phyloP scores from a whole-genome alignment of 306 rosid species.

The Vachellia pachyceras region DNA sequence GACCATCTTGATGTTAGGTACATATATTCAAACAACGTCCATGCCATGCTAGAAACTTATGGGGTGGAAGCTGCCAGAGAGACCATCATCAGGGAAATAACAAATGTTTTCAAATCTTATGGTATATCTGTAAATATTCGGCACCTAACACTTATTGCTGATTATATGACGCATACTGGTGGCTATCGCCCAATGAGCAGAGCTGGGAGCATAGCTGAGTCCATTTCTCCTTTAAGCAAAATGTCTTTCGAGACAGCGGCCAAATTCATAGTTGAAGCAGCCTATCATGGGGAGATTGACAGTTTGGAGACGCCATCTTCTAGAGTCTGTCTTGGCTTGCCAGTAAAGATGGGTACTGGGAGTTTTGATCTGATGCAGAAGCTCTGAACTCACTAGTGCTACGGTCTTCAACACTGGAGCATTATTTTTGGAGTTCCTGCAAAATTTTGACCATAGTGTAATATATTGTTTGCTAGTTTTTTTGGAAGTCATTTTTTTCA shows the following conservation, averaged over 20 bases:
- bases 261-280: constrained; percentile 85
- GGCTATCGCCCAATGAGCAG: constrained; percentile 80
- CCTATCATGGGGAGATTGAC: constrained; percentile 72
- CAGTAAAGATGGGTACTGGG: constrained; percentile 85
- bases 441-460: constrained; percentile 48
- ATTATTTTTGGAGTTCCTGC: not conserved
- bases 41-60: constrained; percentile 67
- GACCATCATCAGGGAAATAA: constrained; percentile 80
- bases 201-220: constrained; percentile 68
- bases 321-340: constrained; percentile 90
- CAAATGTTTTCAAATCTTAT: constrained; percentile 79
- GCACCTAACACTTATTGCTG: constrained; percentile 85
- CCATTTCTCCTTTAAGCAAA: constrained; percentile 75
- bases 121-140: constrained; percentile 85
- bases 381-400: constrained; percentile 47
- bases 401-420: not conserved
- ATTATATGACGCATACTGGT: constrained; percentile 79
- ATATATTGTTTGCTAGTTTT: not conserved
- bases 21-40: constrained; percentile 73
- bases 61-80: constrained; percentile 96
- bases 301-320: constrained; percentile 88
- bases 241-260: constrained; percentile 87
- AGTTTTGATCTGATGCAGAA: constrained; percentile 79
- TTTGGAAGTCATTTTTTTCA: not conserved
- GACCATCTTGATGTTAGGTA: constrained; percentile 72